Evolutionary conservation across 1,284 basidiomycete species (phyloP).

Genomic region (Rhodotorula sp.): DNA sequence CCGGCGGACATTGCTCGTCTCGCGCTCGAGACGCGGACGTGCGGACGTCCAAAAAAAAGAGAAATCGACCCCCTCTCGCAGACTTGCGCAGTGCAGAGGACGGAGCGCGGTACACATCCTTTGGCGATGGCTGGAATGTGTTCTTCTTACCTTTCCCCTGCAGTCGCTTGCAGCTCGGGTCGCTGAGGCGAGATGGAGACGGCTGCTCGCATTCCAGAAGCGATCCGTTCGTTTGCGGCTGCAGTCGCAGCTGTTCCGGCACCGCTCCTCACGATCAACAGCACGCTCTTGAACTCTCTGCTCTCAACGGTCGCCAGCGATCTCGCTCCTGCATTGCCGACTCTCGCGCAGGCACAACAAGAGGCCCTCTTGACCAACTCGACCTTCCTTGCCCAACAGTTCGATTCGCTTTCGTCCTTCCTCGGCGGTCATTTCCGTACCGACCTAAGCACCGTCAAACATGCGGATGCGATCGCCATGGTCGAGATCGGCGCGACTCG

Average conservation of each 20-base stretch:
- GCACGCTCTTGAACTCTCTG: not conserved
- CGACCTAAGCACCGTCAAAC: not conserved
- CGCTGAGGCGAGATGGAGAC: slow-evolving; percentile 1
- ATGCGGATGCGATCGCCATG: not conserved
- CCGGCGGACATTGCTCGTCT: too few species aligned
- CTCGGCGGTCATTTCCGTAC: not conserved
- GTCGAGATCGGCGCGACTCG: slow-evolving; percentile 8
- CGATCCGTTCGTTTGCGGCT: not conserved
- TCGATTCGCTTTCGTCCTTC: not conserved
- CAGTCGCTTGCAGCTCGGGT: too few species aligned
- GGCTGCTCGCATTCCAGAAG: not conserved
- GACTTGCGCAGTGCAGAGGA: too few species aligned
- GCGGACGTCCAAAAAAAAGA: too few species aligned
- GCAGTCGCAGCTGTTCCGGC: not conserved
- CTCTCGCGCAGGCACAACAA: not conserved
- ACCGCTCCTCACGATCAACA: not conserved
- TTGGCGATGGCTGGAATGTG: too few species aligned
- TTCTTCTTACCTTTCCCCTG: too few species aligned
- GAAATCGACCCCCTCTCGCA: too few species aligned
- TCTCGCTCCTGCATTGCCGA: not conserved
- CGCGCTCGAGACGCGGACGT: too few species aligned
- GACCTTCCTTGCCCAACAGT: not conserved
- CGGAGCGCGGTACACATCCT: not conserved
- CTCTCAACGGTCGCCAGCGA: not conserved
- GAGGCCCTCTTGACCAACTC: slow-evolving; percentile 10